Percentiles rank a stretch among this genome's conserved stretches.
Conservation (phyloP, 345 rosid genomes). For the Noccaea bulbosa region DNA sequence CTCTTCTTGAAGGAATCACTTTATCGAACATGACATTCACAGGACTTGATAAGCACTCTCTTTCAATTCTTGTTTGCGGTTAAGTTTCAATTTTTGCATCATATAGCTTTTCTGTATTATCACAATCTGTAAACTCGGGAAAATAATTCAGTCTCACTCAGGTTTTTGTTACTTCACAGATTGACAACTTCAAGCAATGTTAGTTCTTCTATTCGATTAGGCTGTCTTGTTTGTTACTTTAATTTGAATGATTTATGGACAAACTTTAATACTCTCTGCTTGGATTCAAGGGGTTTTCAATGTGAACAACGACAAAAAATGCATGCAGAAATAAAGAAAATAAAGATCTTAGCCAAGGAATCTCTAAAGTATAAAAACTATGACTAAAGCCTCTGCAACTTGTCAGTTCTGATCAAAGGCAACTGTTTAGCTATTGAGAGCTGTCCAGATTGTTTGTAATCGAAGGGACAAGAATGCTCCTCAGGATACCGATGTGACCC, state of each 20-base stretch:
- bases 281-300: too few relatives aligned
- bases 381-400: slow-evolving; percentile 45
- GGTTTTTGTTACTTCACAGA: too few relatives aligned
- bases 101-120: slow-evolving; percentile 14
- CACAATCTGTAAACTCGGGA: background rate
- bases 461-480: slow-evolving; percentile 68
- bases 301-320: too few relatives aligned
- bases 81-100: slow-evolving; percentile 6
- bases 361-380: background rate
- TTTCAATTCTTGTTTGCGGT: slow-evolving; percentile 14
- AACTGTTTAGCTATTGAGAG: slow-evolving; percentile 68
- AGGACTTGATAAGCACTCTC: slow-evolving; percentile 15
- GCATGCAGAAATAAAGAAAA: too few relatives aligned
- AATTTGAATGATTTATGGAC: too few relatives aligned
- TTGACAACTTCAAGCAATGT: too few relatives aligned
- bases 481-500: slow-evolving; percentile 73
- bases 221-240: too few relatives aligned
- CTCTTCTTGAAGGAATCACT: slow-evolving; percentile 16
- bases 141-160: background rate
- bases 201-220: too few relatives aligned
- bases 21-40: slow-evolving; percentile 2
- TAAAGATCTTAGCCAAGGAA: background rate
- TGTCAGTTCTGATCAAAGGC: slow-evolving; percentile 64
- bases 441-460: slow-evolving; percentile 59
- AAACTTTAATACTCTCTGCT: too few relatives aligned